Evolutionary conservation across 192 early-diverging fungal species (phyloP), one percentile per base, ranked within the genome.

Genomic region (Gryganskiella cystojenkinii): DNA sequence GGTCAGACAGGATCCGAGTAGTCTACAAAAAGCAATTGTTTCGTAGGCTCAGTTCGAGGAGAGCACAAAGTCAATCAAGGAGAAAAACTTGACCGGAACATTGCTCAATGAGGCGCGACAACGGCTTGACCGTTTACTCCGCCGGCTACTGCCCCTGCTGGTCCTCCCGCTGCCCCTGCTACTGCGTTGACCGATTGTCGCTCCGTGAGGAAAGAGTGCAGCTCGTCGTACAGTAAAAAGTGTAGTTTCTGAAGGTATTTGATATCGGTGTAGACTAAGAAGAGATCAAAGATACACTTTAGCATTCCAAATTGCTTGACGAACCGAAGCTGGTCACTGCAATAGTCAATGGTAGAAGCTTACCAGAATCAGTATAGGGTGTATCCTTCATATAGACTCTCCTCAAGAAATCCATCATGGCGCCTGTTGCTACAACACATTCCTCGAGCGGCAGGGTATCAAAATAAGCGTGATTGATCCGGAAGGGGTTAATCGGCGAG

Each of bases 401-500:
- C 24, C 86, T 79, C 59, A 90, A 62, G 56, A 92, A 92, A 67
- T 88, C 85, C 37, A 90, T 71, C 83, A 92, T 86, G 3, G 91
- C 91, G 46, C 91, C 91, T 0, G 88, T 90, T 3, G 81, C 75
- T 5, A 92, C 85, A 3, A 88, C 89, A 4, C 83, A 72, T 49
- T 92, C 91, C 63, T 92, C 91, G 0, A 89, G 49, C 1, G 91
- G 86, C 40, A 92, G 64, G 3, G 70, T 57, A 17, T 90, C 89
- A 74, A 87, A 90, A 44, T 88, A 90, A 20, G 71, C 70, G 55
- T 85, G 85, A 46, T 90, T 83, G 22, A 92, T 81, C 37, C 85
- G 81, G 71, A 90, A 92, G 1, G 91, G 91, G 71, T 92, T 92
- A 49, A 86, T 76, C 1, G 88, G 88, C 33, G 86, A 83, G 44